phyloP scores from a whole-genome alignment of 495 filamentous ascomycete species.

The Xylaria curta region DNA sequence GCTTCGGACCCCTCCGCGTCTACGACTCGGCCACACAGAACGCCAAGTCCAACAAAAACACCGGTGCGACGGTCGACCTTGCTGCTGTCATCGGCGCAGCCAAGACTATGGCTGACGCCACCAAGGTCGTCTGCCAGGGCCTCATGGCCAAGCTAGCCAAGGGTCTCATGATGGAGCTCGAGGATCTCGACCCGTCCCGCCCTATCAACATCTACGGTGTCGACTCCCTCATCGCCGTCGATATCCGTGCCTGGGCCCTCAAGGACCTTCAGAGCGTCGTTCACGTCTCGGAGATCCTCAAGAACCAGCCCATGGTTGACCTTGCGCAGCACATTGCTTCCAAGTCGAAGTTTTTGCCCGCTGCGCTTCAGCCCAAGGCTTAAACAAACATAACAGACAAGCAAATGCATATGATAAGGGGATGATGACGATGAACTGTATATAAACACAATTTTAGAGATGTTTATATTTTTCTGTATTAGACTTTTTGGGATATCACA shows the following conservation, averaged over 20 bases:
- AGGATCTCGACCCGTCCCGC: conserved; percentile 37
- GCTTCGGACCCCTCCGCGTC: conserved; percentile 49
- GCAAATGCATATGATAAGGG: background rate
- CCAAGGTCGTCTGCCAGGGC: conserved; percentile 33
- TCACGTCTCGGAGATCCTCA: conserved; percentile 59
- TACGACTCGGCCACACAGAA: conserved; percentile 37
- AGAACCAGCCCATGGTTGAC: conserved; percentile 44
- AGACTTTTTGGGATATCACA: background rate
- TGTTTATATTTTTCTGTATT: conserved; percentile 1
- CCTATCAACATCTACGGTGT: conserved; percentile 46
- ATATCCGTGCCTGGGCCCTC: conserved; percentile 53
- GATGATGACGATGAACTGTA: background rate
- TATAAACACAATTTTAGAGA: background rate
- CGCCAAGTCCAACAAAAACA: conserved; percentile 25
- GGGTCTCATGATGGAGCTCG: conserved; percentile 39
- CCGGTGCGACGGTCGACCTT: conserved; percentile 30
- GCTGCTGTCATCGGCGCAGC: conserved; percentile 31
- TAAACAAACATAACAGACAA: conserved; percentile 10
- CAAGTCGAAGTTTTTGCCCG: conserved; percentile 38
- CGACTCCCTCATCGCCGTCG: conserved; percentile 58
- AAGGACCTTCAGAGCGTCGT: conserved; percentile 52
- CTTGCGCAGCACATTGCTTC: conserved; percentile 38
- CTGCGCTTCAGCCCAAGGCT: conserved; percentile 24
- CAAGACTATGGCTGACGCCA: conserved; percentile 31
- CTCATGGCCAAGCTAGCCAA: conserved; percentile 40